These are phyloP conservation scores for Adansonia gregorii DNA, from an alignment of 441 rosid genomes.

Conservation along the genomic window DNA sequence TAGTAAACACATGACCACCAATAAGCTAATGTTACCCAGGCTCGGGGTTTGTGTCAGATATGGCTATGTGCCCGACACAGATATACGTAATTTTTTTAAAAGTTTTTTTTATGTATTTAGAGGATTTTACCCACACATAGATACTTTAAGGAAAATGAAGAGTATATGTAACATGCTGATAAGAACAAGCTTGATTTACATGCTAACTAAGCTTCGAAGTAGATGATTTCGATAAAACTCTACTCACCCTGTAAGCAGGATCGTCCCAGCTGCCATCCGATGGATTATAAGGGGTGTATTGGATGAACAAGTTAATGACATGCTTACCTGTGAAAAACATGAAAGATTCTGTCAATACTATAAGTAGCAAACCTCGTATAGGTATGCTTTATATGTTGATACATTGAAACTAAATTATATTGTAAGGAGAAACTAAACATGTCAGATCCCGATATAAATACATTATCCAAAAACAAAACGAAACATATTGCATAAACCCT, in stretches of 20 bases:
- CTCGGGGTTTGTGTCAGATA: not conserved
- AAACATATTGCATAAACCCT: not conserved
- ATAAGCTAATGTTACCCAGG: slow-evolving; percentile 15
- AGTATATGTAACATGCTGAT: not conserved
- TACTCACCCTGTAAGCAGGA: slow-evolving; percentile 36
- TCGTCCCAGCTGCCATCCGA: slow-evolving; percentile 84
- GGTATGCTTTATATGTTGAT: not conserved
- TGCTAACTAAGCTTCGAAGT: slow-evolving; percentile 1
- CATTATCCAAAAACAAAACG: not conserved
- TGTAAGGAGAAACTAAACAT: not conserved
- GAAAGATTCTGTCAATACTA: not conserved
- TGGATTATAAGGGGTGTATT: slow-evolving; percentile 88
- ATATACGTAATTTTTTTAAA: too few relatives aligned
- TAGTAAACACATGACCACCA: not conserved
- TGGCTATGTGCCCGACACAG: not conserved
- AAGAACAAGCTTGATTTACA: not conserved
- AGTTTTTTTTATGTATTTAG: too few relatives aligned
- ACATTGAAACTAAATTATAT: not conserved
- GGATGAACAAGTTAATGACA: slow-evolving; percentile 82
- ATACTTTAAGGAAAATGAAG: not conserved
- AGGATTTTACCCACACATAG: too few relatives aligned
- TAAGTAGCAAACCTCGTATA: not conserved
- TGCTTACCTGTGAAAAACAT: slow-evolving; percentile 62
- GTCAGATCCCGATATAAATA: too few relatives aligned
- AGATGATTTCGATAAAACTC: not conserved